Conservation (phyloP, 2,329 filamentous ascomycete genomes). For the Trichoderma citrinoviride region DNA sequence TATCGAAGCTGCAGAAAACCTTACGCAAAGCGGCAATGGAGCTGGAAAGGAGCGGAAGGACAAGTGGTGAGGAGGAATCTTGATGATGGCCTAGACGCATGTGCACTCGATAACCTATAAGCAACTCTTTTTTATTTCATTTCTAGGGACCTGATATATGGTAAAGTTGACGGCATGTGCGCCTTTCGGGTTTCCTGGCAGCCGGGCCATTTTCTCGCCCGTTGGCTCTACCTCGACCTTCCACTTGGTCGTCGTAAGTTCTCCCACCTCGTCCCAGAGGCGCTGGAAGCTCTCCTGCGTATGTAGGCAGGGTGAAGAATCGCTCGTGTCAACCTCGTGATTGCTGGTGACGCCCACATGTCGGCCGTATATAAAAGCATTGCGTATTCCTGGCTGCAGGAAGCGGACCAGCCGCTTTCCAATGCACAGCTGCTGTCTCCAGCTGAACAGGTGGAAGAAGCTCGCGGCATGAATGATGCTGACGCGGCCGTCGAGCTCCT, state of each 20-base stretch:
- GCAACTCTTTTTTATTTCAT: constrained; percentile 15
- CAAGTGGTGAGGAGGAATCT: not conserved
- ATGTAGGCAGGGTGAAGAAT: constrained; percentile 44
- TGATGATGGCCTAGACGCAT: not conserved
- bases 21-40: too few relatives aligned
- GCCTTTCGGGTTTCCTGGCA: constrained; percentile 31
- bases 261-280: constrained; percentile 54
- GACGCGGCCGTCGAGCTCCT: constrained; percentile 39
- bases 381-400: constrained; percentile 42
- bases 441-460: constrained; percentile 52
- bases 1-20: too few relatives aligned
- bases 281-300: constrained; percentile 49
- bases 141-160: constrained; percentile 36
- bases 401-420: constrained; percentile 46
- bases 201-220: constrained; percentile 27
- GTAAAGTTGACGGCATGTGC: constrained; percentile 36
- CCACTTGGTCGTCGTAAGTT: constrained; percentile 50
- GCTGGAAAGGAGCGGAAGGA: too few relatives aligned
- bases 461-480: constrained; percentile 49
- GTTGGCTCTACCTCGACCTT: constrained; percentile 42
- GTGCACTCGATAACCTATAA: not conserved
- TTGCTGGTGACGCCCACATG: constrained; percentile 45
- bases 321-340: constrained; percentile 25
- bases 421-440: constrained; percentile 46
- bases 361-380: constrained; percentile 50